phyloP scores from a whole-genome alignment of 495 filamentous ascomycete species.

The Penicillium roqueforti region DNA sequence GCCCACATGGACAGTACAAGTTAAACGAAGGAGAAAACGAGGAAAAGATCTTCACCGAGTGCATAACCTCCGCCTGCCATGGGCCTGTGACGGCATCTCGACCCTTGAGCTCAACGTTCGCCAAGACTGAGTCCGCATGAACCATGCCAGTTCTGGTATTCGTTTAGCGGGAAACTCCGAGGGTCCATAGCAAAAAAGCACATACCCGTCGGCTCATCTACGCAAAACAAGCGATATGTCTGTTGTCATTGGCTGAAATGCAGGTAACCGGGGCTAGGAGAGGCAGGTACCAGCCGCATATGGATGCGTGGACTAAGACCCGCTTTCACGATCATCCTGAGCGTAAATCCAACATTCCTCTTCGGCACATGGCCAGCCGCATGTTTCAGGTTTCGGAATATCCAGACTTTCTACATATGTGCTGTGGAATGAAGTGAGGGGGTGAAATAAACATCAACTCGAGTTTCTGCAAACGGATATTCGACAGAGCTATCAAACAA shows the following conservation, averaged over 20 bases:
- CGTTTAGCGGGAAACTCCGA: conserved; percentile 3
- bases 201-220: conserved; percentile 18
- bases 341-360: conserved; percentile 4
- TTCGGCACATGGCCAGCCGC: conserved; percentile 26
- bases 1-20: conserved; percentile 25
- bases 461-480: conserved; percentile 14
- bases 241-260: conserved; percentile 18
- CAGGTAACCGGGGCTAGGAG: conserved; percentile 16
- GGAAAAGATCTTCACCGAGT: conserved; percentile 23
- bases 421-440: conserved; percentile 27
- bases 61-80: conserved; percentile 13
- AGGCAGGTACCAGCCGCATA: conserved; percentile 25
- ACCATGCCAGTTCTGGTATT: conserved; percentile 18
- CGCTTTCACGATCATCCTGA: conserved; percentile 13
- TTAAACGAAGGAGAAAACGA: conserved; percentile 20
- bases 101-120: conserved; percentile 9
- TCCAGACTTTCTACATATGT: conserved; percentile 14
- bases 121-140: conserved; percentile 16
- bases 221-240: conserved; percentile 23
- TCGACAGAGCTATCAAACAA: conserved; percentile 21
- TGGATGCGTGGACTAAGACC: not conserved
- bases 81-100: conserved; percentile 23
- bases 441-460: conserved; percentile 1
- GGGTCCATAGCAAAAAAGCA: conserved; percentile 8
- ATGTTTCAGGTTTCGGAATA: conserved; percentile 23